These are phyloP conservation scores for Cladosporium colombiae DNA, from an alignment of 2,329 filamentous ascomycete species.

Conservation along the genomic window DNA sequence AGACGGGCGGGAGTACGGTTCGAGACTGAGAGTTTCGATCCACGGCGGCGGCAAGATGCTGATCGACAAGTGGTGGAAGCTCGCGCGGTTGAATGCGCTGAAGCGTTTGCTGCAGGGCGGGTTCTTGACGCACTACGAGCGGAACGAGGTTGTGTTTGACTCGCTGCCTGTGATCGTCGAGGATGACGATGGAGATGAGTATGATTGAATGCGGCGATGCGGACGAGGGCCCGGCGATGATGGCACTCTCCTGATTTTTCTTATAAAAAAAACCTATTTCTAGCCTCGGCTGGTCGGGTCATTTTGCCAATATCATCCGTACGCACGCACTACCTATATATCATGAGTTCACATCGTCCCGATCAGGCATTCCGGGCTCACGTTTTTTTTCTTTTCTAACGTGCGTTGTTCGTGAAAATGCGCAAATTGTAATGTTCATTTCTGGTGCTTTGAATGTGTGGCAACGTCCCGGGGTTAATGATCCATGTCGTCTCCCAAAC, in stretches of 20 bases:
- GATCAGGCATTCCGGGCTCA: background rate
- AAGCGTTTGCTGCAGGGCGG: slow-evolving; percentile 62
- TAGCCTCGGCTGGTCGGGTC: background rate
- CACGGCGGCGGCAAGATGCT: slow-evolving; percentile 60
- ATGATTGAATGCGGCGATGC: background rate
- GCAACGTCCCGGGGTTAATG: too few relatives aligned
- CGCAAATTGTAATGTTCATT: background rate
- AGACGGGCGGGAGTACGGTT: slow-evolving; percentile 62
- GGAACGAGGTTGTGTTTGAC: slow-evolving; percentile 62
- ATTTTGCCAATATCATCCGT: background rate
- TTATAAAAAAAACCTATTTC: background rate
- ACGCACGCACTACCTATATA: background rate
- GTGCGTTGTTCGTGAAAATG: background rate
- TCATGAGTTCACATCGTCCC: background rate
- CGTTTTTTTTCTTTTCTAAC: background rate
- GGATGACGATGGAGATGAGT: slow-evolving; percentile 23
- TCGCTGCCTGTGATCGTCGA: slow-evolving; percentile 51
- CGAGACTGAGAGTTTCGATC: slow-evolving; percentile 62
- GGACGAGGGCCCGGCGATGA: background rate
- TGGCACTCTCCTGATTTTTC: background rate
- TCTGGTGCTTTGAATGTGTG: background rate
- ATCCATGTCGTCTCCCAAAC: background rate
- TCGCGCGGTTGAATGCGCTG: slow-evolving; percentile 63
- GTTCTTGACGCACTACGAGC: slow-evolving; percentile 63
- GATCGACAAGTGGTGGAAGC: slow-evolving; percentile 75